phyloP scores from a whole-genome alignment of 2,329 filamentous ascomycete genomes.

The Hymenoscyphus repandus region DNA sequence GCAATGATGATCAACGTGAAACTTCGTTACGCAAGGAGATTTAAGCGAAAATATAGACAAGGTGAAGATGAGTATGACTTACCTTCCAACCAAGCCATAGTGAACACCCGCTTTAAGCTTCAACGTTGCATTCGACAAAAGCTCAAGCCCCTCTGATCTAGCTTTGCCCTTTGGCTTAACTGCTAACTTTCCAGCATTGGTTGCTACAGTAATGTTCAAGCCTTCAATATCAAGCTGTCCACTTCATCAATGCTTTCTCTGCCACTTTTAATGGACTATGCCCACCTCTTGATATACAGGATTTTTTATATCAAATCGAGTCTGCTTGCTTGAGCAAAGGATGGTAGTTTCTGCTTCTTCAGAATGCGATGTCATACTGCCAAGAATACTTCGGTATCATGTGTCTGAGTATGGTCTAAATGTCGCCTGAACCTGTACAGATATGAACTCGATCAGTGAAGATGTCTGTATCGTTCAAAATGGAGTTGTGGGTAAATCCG shows the following conservation, averaged over 20 bases:
- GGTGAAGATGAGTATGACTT: no score
- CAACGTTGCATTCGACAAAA: constrained; percentile 65
- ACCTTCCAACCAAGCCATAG: constrained; percentile 68
- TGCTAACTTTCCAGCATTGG: neutral
- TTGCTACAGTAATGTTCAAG: constrained; percentile 39
- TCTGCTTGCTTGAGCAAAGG: constrained; percentile 30
- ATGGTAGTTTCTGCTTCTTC: constrained; percentile 26
- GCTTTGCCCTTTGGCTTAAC: constrained; percentile 39
- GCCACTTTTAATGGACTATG: neutral
- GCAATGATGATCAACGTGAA: no score
- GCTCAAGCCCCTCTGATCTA: constrained; percentile 52
- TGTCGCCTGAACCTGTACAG: no score
- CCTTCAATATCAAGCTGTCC: constrained; percentile 64
- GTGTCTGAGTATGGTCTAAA: no score
- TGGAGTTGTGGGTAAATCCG: no score
- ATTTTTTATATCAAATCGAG: constrained; percentile 30
- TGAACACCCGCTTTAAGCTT: constrained; percentile 66
- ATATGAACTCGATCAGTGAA: no score
- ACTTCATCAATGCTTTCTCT: constrained; percentile 4
- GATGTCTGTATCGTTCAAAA: no score
- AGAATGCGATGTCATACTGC: neutral
- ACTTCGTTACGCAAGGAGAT: no score
- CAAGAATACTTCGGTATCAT: no score
- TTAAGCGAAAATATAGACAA: no score
- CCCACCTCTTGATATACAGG: constrained; percentile 29